Evolutionary conservation across 1,139 yeast genomes (phyloP).

Genomic region (Saccharomyces hybrid): DNA sequence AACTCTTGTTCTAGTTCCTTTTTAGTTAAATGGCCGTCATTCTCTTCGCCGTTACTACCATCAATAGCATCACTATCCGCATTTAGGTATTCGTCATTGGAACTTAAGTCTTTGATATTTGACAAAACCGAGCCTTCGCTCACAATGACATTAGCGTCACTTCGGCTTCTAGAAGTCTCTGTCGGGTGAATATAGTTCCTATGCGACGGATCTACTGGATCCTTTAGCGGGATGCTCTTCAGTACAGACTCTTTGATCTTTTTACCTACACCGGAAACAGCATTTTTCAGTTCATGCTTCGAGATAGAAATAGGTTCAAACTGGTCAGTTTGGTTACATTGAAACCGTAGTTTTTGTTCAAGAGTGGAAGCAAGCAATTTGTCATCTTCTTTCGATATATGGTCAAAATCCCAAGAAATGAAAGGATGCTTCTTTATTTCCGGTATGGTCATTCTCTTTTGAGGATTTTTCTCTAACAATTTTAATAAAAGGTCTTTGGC

Average conservation of each 20-base stretch:
- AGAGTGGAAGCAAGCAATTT: conserved; percentile 10
- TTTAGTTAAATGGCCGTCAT: conserved; percentile 40
- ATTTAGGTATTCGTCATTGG: neutral
- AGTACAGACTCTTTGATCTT: conserved; percentile 54
- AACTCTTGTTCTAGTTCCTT: conserved; percentile 6
- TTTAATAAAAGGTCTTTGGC: conserved; percentile 61
- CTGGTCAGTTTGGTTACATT: conserved; percentile 23
- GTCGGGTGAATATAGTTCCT: neutral
- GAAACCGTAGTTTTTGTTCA: conserved; percentile 20
- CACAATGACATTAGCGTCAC: conserved; percentile 12
- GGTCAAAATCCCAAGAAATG: conserved; percentile 30
- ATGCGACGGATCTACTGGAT: conserved; percentile 2
- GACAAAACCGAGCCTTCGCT: conserved; percentile 15
- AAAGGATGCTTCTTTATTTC: conserved; percentile 81
- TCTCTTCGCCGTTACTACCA: conserved; percentile 20
- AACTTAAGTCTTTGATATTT: conserved; percentile 7
- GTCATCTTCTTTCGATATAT: conserved; percentile 12
- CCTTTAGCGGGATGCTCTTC: conserved; percentile 37
- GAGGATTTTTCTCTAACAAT: conserved; percentile 66
- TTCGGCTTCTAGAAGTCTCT: neutral
- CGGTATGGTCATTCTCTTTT: conserved; percentile 55
- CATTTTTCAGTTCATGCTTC: conserved; percentile 61
- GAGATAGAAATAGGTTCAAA: conserved; percentile 48
- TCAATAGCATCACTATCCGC: neutral
- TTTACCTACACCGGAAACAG: conserved; percentile 72